Conservation (phyloP, 257 asterid genomes). For the Solanum sitiens region DNA sequence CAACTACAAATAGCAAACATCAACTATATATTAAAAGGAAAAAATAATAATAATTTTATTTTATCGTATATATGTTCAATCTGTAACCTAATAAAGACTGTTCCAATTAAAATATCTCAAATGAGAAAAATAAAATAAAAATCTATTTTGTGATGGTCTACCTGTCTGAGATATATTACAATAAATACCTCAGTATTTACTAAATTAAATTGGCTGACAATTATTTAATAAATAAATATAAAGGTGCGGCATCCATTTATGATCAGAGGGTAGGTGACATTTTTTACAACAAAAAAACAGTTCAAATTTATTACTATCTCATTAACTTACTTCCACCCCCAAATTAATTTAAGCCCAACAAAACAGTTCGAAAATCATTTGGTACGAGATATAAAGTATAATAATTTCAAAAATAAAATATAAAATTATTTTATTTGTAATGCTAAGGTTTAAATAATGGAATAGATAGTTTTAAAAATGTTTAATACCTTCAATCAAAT, state of each 20-base stretch:
- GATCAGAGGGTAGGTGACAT: neutral
- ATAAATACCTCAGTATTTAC: neutral
- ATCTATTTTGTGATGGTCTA: neutral
- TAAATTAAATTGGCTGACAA: neutral
- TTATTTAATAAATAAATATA: neutral
- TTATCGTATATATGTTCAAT: neutral
- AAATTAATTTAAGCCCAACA: neutral
- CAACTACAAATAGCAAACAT: neutral
- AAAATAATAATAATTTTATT: neutral
- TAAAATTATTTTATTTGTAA: too few species aligned
- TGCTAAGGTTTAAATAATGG: too few species aligned
- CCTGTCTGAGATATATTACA: neutral
- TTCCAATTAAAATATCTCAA: neutral
- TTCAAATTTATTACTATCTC: neutral
- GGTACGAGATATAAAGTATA: rapidly evolving
- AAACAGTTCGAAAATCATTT: neutral
- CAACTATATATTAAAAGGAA: neutral
- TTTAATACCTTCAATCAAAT: too few species aligned
- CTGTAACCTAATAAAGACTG: neutral
- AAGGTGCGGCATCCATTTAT: neutral
- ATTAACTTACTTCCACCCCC: neutral
- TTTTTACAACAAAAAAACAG: neutral
- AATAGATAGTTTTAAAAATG: too few species aligned
- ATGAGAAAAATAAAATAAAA: neutral
- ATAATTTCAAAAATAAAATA: too few species aligned